Evolutionary conservation across 2,329 filamentous ascomycete species (phyloP).

Genomic region (Rhexocercosporidium sp.): DNA sequence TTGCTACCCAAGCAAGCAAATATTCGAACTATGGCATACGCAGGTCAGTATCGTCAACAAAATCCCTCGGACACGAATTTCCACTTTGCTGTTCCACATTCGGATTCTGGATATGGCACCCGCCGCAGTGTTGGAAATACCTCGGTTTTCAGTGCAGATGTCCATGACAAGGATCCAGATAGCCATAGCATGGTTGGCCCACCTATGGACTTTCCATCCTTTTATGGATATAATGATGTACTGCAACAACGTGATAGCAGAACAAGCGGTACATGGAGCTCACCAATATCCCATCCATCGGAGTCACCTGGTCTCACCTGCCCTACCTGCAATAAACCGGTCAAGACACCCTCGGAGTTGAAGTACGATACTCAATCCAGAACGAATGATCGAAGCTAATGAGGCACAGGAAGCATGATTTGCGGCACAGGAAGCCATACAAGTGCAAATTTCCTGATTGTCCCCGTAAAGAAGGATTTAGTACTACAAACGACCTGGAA

Average conservation of each 20-base stretch:
- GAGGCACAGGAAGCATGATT: slow-evolving; percentile 70
- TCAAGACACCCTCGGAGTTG: slow-evolving; percentile 60
- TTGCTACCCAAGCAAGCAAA: slow-evolving; percentile 30
- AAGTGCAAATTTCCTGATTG: slow-evolving; percentile 66
- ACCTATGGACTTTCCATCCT: slow-evolving; percentile 34
- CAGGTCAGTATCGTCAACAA: slow-evolving; percentile 40
- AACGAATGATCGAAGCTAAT: slow-evolving; percentile 33
- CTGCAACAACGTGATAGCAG: slow-evolving; percentile 30
- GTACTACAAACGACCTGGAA: slow-evolving; percentile 80
- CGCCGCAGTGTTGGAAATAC: slow-evolving; percentile 40
- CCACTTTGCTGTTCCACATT: slow-evolving; percentile 37
- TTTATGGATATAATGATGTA: slow-evolving; percentile 29
- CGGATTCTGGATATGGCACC: slow-evolving; percentile 45
- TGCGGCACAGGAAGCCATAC: slow-evolving; percentile 72
- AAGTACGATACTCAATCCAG: slow-evolving; percentile 49
- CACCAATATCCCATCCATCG: slow-evolving; percentile 20
- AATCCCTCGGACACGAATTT: slow-evolving; percentile 37
- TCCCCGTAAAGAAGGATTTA: slow-evolving; percentile 68
- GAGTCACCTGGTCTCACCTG: slow-evolving; percentile 43
- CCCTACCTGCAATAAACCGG: slow-evolving; percentile 45
- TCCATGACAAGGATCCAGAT: slow-evolving; percentile 39
- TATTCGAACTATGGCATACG: slow-evolving; percentile 34
- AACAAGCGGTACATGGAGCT: slow-evolving; percentile 28
- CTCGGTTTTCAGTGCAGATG: slow-evolving; percentile 41
- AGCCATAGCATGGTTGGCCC: slow-evolving; percentile 36